Conservation (phyloP, 345 rosid genomes). For the Clausena lansium region DNA sequence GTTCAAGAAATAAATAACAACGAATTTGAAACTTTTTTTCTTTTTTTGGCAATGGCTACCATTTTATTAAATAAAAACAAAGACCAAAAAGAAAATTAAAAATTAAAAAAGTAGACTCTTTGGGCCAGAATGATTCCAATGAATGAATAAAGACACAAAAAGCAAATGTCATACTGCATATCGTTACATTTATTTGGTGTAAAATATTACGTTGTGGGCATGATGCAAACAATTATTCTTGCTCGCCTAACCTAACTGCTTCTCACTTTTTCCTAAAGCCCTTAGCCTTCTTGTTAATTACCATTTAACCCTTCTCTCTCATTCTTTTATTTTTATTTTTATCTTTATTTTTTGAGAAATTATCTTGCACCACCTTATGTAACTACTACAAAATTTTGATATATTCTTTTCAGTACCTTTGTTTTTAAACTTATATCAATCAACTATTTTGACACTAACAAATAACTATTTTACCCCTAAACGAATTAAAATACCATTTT, state of each 20-base stretch:
- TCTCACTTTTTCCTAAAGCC: not conserved
- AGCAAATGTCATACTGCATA: not conserved
- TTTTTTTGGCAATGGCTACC: not conserved
- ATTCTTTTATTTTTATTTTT: not conserved
- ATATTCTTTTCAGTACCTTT: no score
- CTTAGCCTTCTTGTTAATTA: not conserved
- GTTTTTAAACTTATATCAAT: no score
- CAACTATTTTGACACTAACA: no score
- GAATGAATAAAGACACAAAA: not conserved
- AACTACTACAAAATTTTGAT: no score
- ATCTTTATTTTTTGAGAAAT: no score
- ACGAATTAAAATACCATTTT: no score
- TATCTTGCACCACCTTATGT: no score
- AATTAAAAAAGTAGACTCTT: not conserved
- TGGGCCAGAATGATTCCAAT: constrained; percentile 4
- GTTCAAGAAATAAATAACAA: not conserved
- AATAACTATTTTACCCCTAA: no score
- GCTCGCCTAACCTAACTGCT: not conserved
- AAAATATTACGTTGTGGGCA: constrained; percentile 14
- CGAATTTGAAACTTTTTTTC: not conserved
- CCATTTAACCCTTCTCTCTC: not conserved
- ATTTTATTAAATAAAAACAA: not conserved
- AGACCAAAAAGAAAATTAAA: no score
- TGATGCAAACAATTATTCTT: constrained; percentile 17
- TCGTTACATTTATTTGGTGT: constrained; percentile 17